Base-by-base conservation (phyloP, 768 basidiomycete species). In the Amanita polypyramis region DNA sequence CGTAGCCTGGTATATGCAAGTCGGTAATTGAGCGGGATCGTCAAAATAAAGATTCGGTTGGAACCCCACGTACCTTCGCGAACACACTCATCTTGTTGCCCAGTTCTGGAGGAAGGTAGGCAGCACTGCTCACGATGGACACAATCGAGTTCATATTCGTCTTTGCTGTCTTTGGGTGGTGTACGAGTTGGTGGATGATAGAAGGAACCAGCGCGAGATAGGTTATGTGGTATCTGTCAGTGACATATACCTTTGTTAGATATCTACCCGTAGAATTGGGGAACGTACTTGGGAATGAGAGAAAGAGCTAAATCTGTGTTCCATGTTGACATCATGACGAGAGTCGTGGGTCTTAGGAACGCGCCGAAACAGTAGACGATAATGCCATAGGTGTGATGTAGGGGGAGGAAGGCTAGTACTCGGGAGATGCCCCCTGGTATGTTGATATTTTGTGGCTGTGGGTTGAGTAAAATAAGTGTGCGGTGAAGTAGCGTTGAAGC, bases 311-410 rank as follows among this genome's bases (percentile, higher is more conserved):
- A n/a, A 5, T 49, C 47, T 6, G 14, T 60, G 50, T 79, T 70
- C 84, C 85, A 89, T 48, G 67, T 70, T 0, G 75, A 68, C n/a
- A 86, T 58, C 36, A 86, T 59, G 10, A 85, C 61, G 2, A 70
- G 44, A 0, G 82, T 81, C 5, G 51, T 46, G 0, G 74, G 79
- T 0, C 54, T n/a, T 11, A 75, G 54, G 44, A 78, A 71, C 0
- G 66, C 51, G 15, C 75, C 72, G 57, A 86, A 73, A 8, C 65
- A 60, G 50, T 72, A 70, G 1, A 62, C 45, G 47, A 82, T 74
- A n/a, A 85, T 65, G 1, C 75, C 87, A 54, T 76, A 85, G 1
- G 70, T 64, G 54, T 89, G 86, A 52, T 85, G 77, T 32, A 87
- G 65, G 0, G 86, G 86, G 1, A 89, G 62, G 51, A 79, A 78